A percentile compares a stretch with the other conserved stretches of the same genome.
Conservation (phyloP, 148 eudicot genomes). For the Suaeda aralocaspica region DNA sequence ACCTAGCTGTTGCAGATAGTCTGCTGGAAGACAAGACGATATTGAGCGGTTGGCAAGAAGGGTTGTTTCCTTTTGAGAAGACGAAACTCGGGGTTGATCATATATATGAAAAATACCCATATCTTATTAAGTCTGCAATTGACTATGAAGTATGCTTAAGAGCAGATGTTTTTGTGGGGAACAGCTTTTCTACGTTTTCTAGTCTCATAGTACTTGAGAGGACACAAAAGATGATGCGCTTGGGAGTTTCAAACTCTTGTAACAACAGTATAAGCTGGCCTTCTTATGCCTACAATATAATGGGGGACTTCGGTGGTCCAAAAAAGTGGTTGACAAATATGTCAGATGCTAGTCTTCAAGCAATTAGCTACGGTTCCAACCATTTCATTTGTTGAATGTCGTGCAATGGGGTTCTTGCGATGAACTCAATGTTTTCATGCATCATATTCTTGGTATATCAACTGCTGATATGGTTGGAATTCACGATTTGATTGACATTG, state of each 20-base stretch:
- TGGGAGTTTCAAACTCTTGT: constrained; percentile 45
- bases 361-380: constrained; percentile 86
- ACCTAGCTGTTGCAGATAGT: constrained; percentile 86
- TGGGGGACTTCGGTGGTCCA: constrained; percentile 59
- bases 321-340: constrained; percentile 75
- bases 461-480: background rate
- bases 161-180: constrained; percentile 84
- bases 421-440: background rate
- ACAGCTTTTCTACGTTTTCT: constrained; percentile 92
- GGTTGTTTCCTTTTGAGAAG: constrained; percentile 78
- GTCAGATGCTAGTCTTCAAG: constrained; percentile 60
- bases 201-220: constrained; percentile 83
- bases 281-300: constrained; percentile 84
- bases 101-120: constrained; percentile 68
- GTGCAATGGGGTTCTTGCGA: background rate
- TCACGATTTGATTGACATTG: background rate
- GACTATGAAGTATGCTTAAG: constrained; percentile 91
- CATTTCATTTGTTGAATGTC: constrained; percentile 49
- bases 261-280: constrained; percentile 55
- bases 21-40: constrained; percentile 72
- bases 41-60: constrained; percentile 63
- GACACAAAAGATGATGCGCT: constrained; percentile 53
- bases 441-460: background rate
- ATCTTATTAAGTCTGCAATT: constrained; percentile 85
- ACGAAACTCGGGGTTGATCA: constrained; percentile 59